These are phyloP conservation scores for Cyberlindnera amylophila DNA, from an alignment of 805 yeast species.

Conservation along the genomic window DNA sequence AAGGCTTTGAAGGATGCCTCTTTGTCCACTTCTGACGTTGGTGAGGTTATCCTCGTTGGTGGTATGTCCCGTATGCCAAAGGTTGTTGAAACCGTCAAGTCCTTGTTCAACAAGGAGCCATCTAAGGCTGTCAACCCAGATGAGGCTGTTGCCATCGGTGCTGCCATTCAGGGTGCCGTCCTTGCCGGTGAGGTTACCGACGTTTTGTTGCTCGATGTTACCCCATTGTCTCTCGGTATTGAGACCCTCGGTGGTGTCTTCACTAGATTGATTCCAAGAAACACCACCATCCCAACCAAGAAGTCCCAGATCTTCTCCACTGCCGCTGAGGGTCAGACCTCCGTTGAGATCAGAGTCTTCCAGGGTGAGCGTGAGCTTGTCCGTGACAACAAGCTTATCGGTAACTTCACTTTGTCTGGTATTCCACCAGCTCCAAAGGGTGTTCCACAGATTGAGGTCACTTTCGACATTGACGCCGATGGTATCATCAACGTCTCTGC, in stretches of 20 bases:
- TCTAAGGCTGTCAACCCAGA: slow-evolving; percentile 80
- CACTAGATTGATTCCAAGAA: slow-evolving; percentile 98
- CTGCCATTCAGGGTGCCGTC: slow-evolving; percentile 87
- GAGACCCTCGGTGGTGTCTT: slow-evolving; percentile 99
- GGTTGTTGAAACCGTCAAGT: slow-evolving; percentile 60
- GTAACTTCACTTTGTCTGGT: slow-evolving; percentile 68
- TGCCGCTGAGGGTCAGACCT: slow-evolving; percentile 98
- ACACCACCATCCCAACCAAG: slow-evolving; percentile 98
- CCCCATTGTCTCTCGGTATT: slow-evolving; percentile 97
- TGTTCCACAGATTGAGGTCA: slow-evolving; percentile 72
- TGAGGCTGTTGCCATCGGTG: slow-evolving; percentile 87
- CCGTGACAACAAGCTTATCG: slow-evolving; percentile 78
- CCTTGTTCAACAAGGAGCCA: slow-evolving; percentile 60
- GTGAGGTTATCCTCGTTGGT: slow-evolving; percentile 77
- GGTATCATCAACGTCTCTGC: slow-evolving; percentile 83
- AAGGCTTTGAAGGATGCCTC: slow-evolving; percentile 75
- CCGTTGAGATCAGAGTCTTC: slow-evolving; percentile 96
- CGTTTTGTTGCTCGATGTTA: slow-evolving; percentile 93
- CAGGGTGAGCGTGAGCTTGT: slow-evolving; percentile 89
- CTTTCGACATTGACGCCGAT: slow-evolving; percentile 44
- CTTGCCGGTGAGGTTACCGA: slow-evolving; percentile 83
- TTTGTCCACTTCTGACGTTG: slow-evolving; percentile 59
- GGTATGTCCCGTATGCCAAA: slow-evolving; percentile 92
- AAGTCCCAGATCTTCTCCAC: slow-evolving; percentile 98
- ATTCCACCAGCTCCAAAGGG: slow-evolving; percentile 80